Base-by-base conservation (phyloP, 495 filamentous ascomycete species). In the Daldinia caldariorum region DNA sequence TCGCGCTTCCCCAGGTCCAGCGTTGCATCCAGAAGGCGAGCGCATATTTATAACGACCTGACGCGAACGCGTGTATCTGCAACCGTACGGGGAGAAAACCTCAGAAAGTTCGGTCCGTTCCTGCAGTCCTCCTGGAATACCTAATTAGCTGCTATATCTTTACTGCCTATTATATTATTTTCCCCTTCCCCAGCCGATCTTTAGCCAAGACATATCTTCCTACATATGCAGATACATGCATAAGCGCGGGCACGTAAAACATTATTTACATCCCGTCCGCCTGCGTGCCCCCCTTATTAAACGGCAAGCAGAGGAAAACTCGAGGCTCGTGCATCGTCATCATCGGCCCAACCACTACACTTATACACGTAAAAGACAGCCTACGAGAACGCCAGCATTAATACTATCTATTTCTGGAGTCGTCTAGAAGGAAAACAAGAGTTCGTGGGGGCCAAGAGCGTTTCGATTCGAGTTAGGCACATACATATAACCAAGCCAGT, bases 61-160 rank as follows among this genome's bases (percentile, higher is more conserved):
- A 65, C 64, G 61, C 65, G 67, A 61, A 66, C 63, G 66, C 72
- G 71, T 62, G 71, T 63, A 59, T 72, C 64, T 72, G 67, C 60
- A 70, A 54, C 59, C 35, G 47, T 66, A 66, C 71, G 41, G 35
- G 58, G 61, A 65, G 56, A 58, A 18, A 31, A 54, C 61, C 2
- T 53, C 35, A 61, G 39, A 61, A 61, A 50, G 67, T 63, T 51
- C 39, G 49, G 14, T 20, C 60, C 29, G 62, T 71, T 66, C 59
- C 63, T 63, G 64, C 68, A 76, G 68, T 38, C 58, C 65, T 67
- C 65, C 64, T 65, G 38, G 29, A 64, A 35, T 35, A 35, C 34
- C 34, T 47, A 47, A 35, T 64, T 63, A 37, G 29, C 37, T 56
- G 2, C 57, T 58, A 57, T 64, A 29, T 69, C 54, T 50, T 57